Conservation (phyloP, 306 rosid species). For the Quercus cerris region DNA sequence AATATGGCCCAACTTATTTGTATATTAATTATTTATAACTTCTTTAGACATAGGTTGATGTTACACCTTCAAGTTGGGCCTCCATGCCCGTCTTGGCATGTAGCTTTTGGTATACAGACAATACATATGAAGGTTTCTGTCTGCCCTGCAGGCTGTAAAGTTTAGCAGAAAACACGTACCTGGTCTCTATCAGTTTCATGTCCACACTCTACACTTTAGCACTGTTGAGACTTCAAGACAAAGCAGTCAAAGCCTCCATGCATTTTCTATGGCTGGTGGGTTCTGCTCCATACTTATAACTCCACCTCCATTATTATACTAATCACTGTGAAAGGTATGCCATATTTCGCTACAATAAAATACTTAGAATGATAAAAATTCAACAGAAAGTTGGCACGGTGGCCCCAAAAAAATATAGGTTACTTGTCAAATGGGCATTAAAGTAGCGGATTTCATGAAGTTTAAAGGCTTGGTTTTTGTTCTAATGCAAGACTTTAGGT, state of each 20-base stretch:
- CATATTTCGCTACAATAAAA: not conserved
- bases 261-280: conserved; percentile 11
- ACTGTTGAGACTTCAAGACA: not conserved
- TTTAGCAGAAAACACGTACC: conserved; percentile 20
- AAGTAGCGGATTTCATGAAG: not conserved
- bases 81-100: not conserved
- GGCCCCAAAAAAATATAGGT: not conserved
- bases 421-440: not conserved
- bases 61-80: not conserved
- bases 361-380: not conserved
- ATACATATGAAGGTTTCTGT: not conserved
- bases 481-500: not conserved
- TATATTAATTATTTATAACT: not conserved
- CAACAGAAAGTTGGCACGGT: not conserved
- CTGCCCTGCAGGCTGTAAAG: conserved; percentile 9
- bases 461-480: not conserved
- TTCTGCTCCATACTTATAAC: not conserved
- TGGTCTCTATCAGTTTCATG: conserved; percentile 4
- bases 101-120: not conserved
- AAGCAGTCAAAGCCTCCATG: not conserved
- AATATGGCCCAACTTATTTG: too few species aligned
- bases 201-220: not conserved
- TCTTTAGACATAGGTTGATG: not conserved
- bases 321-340: not conserved
- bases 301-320: not conserved